Percentiles rank a stretch among this genome's conserved stretches.
phyloP scores from a whole-genome alignment of 495 filamentous ascomycete species.

The Choiromyces venosus region DNA sequence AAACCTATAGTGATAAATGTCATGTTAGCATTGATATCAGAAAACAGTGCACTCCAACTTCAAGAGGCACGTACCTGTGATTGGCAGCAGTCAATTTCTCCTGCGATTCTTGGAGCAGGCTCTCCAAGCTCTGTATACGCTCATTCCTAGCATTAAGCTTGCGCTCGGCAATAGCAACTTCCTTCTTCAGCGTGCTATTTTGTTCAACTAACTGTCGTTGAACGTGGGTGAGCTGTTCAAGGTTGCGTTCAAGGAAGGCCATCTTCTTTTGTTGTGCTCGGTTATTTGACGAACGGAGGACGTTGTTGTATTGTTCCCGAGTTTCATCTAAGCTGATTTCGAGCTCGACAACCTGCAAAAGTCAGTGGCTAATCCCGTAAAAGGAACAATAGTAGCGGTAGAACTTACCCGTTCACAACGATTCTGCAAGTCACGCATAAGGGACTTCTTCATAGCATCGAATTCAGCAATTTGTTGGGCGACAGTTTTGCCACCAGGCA shows the following conservation, averaged over 20 bases:
- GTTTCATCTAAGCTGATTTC: conserved; percentile 96
- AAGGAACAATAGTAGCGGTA: background rate
- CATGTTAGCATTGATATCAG: background rate
- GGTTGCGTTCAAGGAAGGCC: conserved; percentile 96
- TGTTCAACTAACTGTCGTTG: conserved; percentile 97
- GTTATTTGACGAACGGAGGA: conserved; percentile 91
- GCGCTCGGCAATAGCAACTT: conserved; percentile 95
- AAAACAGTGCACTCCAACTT: background rate
- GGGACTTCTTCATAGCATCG: conserved; percentile 97
- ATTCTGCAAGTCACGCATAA: conserved; percentile 98
- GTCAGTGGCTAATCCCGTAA: conserved; percentile 8
- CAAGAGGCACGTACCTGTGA: conserved; percentile 64
- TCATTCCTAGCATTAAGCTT: conserved; percentile 95
- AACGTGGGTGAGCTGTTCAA: conserved; percentile 94
- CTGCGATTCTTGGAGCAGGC: conserved; percentile 88
- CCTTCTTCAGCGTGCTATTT: conserved; percentile 93
- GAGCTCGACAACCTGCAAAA: conserved; percentile 71
- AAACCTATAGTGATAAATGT: conserved; percentile 57
- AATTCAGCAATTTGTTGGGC: conserved; percentile 98
- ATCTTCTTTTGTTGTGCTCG: conserved; percentile 99
- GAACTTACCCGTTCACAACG: conserved; percentile 72
- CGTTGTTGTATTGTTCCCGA: conserved; percentile 97
- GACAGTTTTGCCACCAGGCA: conserved; percentile 80
- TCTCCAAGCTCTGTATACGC: conserved; percentile 87
- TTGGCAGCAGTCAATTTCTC: conserved; percentile 95